Percentiles rank a stretch among this genome's conserved stretches.
phyloP scores from a whole-genome alignment of 1,284 basidiomycete species.

The Fomitopsis palustris region DNA sequence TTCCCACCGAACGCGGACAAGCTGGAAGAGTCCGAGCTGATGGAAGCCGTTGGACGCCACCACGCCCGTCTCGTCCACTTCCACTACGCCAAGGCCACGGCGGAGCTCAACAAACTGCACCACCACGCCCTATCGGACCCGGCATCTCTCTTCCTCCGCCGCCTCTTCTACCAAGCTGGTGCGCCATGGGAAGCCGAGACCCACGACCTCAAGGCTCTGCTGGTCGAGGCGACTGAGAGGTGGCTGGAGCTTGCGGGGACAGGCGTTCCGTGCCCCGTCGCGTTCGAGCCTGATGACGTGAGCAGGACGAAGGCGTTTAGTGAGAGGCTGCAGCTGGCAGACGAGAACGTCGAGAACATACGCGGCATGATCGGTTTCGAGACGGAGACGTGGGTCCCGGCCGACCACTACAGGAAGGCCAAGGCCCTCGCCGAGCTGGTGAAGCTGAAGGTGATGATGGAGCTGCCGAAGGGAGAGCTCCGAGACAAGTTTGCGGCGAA shows the following conservation, averaged over 20 bases:
- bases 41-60: conserved; percentile 30
- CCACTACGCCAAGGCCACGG: conserved; percentile 41
- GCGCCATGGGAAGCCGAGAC: conserved; percentile 46
- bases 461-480: no score
- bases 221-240: conserved; percentile 35
- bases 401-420: conserved; percentile 34
- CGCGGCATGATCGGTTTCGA: conserved; percentile 26
- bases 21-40: conserved; percentile 25
- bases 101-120: conserved; percentile 38
- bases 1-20: conserved; percentile 39
- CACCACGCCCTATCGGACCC: conserved; percentile 34
- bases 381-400: conserved; percentile 39
- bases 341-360: no score
- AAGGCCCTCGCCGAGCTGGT: conserved; percentile 28
- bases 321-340: no score
- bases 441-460: conserved; percentile 30
- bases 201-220: conserved; percentile 34
- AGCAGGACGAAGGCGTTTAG: conserved; percentile 5
- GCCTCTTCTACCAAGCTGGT: conserved; percentile 39
- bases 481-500: no score
- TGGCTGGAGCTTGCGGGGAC: no score
- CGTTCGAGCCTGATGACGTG: conserved; percentile 40
- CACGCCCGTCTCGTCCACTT: conserved; percentile 41
- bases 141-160: conserved; percentile 27
- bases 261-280: conserved; percentile 36